Evolutionary conservation across 1,139 yeast genomes (phyloP), one percentile per base, ranked within the genome.

Genomic region (Taiozyma sp.): DNA sequence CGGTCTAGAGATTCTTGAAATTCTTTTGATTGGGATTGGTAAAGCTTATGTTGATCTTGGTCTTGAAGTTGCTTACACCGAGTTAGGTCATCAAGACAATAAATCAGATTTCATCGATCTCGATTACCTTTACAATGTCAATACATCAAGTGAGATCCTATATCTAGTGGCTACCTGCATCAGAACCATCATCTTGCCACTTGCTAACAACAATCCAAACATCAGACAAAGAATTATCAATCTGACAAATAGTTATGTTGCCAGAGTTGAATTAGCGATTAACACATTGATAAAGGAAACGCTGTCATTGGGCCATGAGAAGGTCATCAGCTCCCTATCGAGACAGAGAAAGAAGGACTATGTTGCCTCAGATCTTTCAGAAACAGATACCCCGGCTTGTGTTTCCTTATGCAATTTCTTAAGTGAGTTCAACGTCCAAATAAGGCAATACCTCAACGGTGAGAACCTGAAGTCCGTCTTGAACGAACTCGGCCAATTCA

Each of bases 11-110:
- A 68, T 90, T 24, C 73, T 88, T 57, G 88, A 86, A 53, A 73
- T 88, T 39, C 66, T 89, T 48, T 66, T 88, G 24, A 76, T 81
- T 53, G 89, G 86, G 52, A 75, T 88, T 47, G 95, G 96, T 1
- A 80, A 80, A 46, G 76, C 84, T 7, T 89, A 88, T 62, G 77
- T 89, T 49, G 90, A 88, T 45, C 75, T 83, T 22, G 90, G 89
- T 0, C 68, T 91, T 40, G 96, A 88, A 59, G 82, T 83, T 10
- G 77, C 91, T 0, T 85, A 80, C 56, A 73, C 65, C 29, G 68
- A 68, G 39, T 66, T 76, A 26, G 59, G 68, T 26, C 70, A 68
- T 47, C 54, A 66, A 45, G 78, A 76, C 49, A 58, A 56, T 30
- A 60, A 67, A 42, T 65, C 62, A 26, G 62, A 68, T 22, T 48